phyloP scores from a whole-genome alignment of 352 stramenopile genomes.

The Pythium pyrilobum region DNA sequence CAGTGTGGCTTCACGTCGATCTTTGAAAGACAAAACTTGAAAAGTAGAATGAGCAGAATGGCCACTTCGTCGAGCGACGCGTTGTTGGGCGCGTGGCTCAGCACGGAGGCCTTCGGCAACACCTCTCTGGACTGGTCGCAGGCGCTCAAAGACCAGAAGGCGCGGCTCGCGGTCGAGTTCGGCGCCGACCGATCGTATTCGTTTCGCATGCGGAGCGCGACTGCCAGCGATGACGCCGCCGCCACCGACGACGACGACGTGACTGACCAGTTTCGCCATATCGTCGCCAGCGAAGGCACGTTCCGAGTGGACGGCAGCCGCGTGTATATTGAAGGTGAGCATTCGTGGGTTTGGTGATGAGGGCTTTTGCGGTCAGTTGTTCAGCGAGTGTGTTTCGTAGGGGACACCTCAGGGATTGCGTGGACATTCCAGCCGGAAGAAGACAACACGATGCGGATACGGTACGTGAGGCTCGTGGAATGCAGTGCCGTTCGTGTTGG shows the following conservation, averaged over 20 bases:
- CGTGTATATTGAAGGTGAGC: constrained; percentile 26
- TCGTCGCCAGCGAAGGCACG: constrained; percentile 34
- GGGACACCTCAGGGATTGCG: constrained; percentile 44
- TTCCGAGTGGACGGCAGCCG: constrained; percentile 30
- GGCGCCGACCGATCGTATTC: constrained; percentile 25
- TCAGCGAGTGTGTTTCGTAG: constrained; percentile 7
- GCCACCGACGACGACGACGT: constrained; percentile 22
- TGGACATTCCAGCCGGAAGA: constrained; percentile 74
- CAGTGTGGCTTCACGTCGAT: constrained; percentile 4
- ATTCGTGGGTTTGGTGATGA: neutral
- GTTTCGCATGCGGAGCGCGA: constrained; percentile 31
- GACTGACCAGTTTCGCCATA: constrained; percentile 46
- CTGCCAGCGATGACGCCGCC: too few relatives aligned
- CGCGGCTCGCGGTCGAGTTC: constrained; percentile 40
- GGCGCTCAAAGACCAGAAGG: constrained; percentile 47
- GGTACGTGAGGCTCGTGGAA: constrained; percentile 17
- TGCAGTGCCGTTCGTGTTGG: neutral
- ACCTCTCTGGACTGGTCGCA: constrained; percentile 73
- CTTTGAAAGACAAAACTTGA: too few relatives aligned
- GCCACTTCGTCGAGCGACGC: too few relatives aligned
- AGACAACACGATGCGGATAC: constrained; percentile 48
- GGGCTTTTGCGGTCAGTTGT: neutral
- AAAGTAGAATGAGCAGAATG: too few relatives aligned
- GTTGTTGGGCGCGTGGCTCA: constrained; percentile 44
- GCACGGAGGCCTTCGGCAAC: constrained; percentile 72